Conservation (phyloP, 352 stramenopile species). For the Phytophthora aleatoria region DNA sequence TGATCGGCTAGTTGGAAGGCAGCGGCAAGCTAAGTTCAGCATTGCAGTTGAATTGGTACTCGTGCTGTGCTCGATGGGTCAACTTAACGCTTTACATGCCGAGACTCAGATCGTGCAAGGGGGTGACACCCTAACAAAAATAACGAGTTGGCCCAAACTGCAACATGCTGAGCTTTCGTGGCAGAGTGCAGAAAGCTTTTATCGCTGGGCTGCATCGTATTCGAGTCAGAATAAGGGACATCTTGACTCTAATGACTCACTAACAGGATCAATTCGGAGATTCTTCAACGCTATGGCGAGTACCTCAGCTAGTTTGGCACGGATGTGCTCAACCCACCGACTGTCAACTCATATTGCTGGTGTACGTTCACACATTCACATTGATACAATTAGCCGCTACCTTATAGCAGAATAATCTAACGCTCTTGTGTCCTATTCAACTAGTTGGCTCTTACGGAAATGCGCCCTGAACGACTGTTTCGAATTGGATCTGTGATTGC, state of each 20-base stretch:
- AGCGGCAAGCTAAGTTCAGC: conserved; percentile 27
- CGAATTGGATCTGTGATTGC: conserved; percentile 44
- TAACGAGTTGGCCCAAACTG: conserved; percentile 19
- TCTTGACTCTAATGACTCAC: conserved; percentile 1
- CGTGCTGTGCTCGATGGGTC: conserved; percentile 39
- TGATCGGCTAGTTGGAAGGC: conserved; percentile 37
- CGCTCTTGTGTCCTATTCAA: neutral
- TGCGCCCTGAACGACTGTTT: conserved; percentile 40
- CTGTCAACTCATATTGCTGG: conserved; percentile 37
- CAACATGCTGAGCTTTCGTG: conserved; percentile 40
- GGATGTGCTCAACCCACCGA: conserved; percentile 32
- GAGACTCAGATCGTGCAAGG: conserved; percentile 33
- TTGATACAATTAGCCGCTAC: neutral
- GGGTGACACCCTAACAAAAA: conserved; percentile 1
- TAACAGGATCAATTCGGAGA: conserved; percentile 10
- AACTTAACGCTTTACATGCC: conserved; percentile 39
- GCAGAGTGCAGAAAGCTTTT: conserved; percentile 33
- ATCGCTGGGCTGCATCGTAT: conserved; percentile 23
- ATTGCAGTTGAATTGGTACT: conserved; percentile 46
- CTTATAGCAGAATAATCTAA: neutral
- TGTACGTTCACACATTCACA: conserved; percentile 15
- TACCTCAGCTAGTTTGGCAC: conserved; percentile 13
- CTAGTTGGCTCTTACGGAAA: conserved; percentile 50
- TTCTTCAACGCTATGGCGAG: conserved; percentile 27
- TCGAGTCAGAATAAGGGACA: conserved; percentile 3